Base-by-base conservation (phyloP, 108 stramenopile species). In the Pseudonitzschia multistriata region DNA sequence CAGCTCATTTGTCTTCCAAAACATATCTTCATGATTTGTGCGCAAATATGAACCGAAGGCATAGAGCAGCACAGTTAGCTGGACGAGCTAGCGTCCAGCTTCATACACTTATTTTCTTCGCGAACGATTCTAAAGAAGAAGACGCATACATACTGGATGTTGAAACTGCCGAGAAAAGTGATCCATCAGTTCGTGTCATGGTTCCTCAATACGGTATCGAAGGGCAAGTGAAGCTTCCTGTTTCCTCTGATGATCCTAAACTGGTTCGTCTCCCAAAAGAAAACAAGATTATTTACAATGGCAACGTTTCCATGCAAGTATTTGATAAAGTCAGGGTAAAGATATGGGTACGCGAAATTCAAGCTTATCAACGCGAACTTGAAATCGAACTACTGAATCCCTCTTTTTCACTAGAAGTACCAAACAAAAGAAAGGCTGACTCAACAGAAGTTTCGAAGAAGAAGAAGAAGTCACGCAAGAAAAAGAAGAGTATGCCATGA, bases 181-280 rank as follows among this genome's bases (percentile, higher is more conserved):
- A 85, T 24, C 90, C 87, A 31, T 83, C 85, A 15, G 75, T 98
- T 31, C 78, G 71, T 6, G 97, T 99, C 27, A 92, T 99, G 64
- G 96, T 99, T 24, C 98, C 97, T 5, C 77, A 94, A 40, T 99
- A 95, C 81, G 99, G 99, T n/a, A 97, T 99, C 60, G 99, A 99
- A 83, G 97, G 96, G 15, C 73, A 82, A 17, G 86, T 97, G 31
- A 65, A 74, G 21, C 63, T 97, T 29, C 57, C 87, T 2, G 66
- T 86, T 31, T 68, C 81, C 5, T 59, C 40, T 0, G 75, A 88
- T 36, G 87, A 86, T 69, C 79, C 77, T 40, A 74, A 86, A 21
- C 66, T 94, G 19, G 35, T 70, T 7, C 82, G 93, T 5, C 70
- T 89, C 57, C 78, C 83, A 3, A 83, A 86, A 24, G 72, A 83